These are phyloP conservation scores for Suhomyces ambrosiae DNA, from an alignment of 1,139 yeast genomes.

Conservation along the genomic window DNA sequence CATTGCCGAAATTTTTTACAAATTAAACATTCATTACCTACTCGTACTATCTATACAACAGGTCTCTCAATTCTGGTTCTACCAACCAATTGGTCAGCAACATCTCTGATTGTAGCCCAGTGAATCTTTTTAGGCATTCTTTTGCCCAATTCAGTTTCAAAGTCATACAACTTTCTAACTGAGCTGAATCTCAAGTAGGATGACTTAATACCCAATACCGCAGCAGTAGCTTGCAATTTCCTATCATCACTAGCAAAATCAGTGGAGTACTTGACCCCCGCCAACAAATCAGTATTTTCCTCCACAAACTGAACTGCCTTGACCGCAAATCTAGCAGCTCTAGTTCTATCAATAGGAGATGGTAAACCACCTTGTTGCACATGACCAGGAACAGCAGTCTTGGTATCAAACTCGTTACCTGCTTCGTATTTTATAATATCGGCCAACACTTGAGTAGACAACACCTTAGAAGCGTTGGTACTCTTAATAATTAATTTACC, in stretches of 20 bases:
- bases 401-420: conserved; percentile 67
- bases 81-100: conserved; percentile 86
- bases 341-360: conserved; percentile 73
- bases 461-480: conserved; percentile 69
- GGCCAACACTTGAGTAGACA: conserved; percentile 67
- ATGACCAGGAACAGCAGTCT: conserved; percentile 81
- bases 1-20: too few relatives aligned
- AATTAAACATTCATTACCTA: too few relatives aligned
- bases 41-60: too few relatives aligned
- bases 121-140: conserved; percentile 90
- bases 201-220: conserved; percentile 82
- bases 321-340: conserved; percentile 69
- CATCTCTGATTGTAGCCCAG: conserved; percentile 74
- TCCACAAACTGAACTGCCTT: conserved; percentile 73
- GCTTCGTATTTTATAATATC: conserved; percentile 69
- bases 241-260: conserved; percentile 39
- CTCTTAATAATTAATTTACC: conserved; percentile 74
- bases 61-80: conserved; percentile 39
- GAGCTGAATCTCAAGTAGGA: conserved; percentile 77
- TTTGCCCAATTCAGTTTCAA: conserved; percentile 74
- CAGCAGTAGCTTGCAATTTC: conserved; percentile 60
- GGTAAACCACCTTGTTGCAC: conserved; percentile 86
- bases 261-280: conserved; percentile 28
- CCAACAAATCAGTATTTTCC: conserved; percentile 30
- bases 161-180: conserved; percentile 75